Conservation (phyloP, 305 asterid species). For the Fraxinus ornus region DNA sequence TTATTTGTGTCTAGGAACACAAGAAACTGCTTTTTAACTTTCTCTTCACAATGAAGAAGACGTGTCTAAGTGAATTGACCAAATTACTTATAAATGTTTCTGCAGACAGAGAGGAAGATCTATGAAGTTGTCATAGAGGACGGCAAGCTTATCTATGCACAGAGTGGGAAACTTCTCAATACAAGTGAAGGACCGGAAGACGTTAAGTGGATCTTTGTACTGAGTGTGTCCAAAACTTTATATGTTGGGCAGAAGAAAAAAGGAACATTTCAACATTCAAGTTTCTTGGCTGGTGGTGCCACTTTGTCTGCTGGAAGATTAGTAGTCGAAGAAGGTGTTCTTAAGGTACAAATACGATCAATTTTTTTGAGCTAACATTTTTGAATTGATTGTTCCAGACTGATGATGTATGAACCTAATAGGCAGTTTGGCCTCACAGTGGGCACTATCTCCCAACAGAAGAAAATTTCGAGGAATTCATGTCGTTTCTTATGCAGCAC, state of each 20-base stretch:
- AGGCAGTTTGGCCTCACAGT: conserved; percentile 97
- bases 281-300: conserved; percentile 92
- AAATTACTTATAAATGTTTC: neutral
- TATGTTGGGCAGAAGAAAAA: conserved; percentile 70
- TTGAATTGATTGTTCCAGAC: neutral
- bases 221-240: conserved; percentile 60
- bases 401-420: neutral
- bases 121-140: conserved; percentile 57
- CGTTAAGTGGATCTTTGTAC: conserved; percentile 81
- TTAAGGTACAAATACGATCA: conserved; percentile 45
- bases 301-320: conserved; percentile 82
- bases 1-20: neutral
- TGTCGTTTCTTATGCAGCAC: conserved; percentile 55
- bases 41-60: neutral
- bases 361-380: neutral
- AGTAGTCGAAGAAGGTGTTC: conserved; percentile 66
- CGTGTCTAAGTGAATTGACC: neutral
- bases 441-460: conserved; percentile 95
- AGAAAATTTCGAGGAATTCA: conserved; percentile 79
- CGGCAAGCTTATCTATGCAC: conserved; percentile 60
- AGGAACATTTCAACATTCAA: conserved; percentile 82
- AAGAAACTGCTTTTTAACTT: no score
- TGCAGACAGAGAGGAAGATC: conserved; percentile 65
- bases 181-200: conserved; percentile 60
- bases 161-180: conserved; percentile 60